Base-by-base conservation (phyloP, 306 rosid species). In the Cicer chorassanicum region DNA sequence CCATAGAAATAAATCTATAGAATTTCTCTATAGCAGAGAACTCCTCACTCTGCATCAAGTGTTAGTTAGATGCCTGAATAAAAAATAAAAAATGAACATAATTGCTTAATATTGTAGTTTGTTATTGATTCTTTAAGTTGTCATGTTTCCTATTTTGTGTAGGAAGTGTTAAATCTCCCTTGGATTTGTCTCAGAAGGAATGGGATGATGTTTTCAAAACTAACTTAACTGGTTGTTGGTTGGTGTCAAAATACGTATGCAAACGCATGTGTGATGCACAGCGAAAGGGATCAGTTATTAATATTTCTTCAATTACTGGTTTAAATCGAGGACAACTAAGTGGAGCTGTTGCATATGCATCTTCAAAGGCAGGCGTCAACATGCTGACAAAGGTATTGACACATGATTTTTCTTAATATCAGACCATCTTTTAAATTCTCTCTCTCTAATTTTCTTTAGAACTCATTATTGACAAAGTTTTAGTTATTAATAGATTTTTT, bases 171-270 rank as follows among this genome's bases (percentile, higher is more conserved):
- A 87, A 46, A 41, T 82, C 92, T 48, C 49, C 94, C 2, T 46
- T 92, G 73, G 82, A 86, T 41, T 78, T 89, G 76, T 69, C 90
- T 3, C 94, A 89, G 78, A 86, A 86, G 70, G 98, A 92, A 76
- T 92, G 98, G 98, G 74, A 85, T 78, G 18, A 65, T 15, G 87
- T 73, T 7, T 19, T 92, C 56, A 82, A 45, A 67, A 92, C 91
- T 21, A 92, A 92, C 87, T 68, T 92, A 13, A 89, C 81, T 0
- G 93, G 98, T 34, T 73, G 84, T 45, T 92, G 96, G 96, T 70
- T 92, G 89, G 91, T 92, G 68, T 84, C 98, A 21, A 92, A 87
- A 39, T 83, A 79, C 61, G 89, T 90, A 16, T 81, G 89, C 80
- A 73, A 82, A 67, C 87, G 29, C 45, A 89, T 92, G 95, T 76